phyloP scores from a whole-genome alignment of 768 basidiomycete species.

The Termitomyces sp. region DNA sequence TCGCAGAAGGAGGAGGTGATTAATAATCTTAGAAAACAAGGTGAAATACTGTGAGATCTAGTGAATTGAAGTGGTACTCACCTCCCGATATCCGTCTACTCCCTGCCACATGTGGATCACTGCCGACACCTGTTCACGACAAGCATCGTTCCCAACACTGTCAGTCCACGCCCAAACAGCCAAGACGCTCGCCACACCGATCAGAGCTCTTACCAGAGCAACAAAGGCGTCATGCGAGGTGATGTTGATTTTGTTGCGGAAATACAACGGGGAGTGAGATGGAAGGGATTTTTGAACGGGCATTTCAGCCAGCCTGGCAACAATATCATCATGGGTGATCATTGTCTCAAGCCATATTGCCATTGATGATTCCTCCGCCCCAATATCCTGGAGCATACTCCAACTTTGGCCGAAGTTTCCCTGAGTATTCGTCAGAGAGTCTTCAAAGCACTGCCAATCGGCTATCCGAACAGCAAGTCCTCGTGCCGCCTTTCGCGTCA shows the following conservation, averaged over 20 bases:
- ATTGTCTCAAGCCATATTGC: slow-evolving; percentile 73
- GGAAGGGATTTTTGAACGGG: slow-evolving; percentile 27
- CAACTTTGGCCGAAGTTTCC: slow-evolving; percentile 46
- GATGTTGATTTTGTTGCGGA: slow-evolving; percentile 21
- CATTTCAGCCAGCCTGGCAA: slow-evolving; percentile 36
- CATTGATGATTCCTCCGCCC: slow-evolving; percentile 57
- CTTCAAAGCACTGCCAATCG: slow-evolving; percentile 57
- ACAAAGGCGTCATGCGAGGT: slow-evolving; percentile 54
- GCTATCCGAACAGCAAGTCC: slow-evolving; percentile 44
- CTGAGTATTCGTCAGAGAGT: slow-evolving; percentile 48
- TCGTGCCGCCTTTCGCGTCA: slow-evolving; percentile 38
- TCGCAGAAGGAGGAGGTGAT: slow-evolving; percentile 64
- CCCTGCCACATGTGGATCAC: slow-evolving; percentile 63
- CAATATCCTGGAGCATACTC: slow-evolving; percentile 52
- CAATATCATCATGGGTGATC: slow-evolving; percentile 50
- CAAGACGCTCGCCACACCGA: slow-evolving; percentile 63
- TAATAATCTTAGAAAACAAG: slow-evolving; percentile 48
- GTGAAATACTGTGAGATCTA: slow-evolving; percentile 2
- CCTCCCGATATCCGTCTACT: slow-evolving; percentile 69
- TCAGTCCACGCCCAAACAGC: slow-evolving; percentile 79
- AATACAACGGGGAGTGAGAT: slow-evolving; percentile 32
- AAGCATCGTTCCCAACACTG: slow-evolving; percentile 58
- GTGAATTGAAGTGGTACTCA: slow-evolving; percentile 19
- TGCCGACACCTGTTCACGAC: slow-evolving; percentile 58
- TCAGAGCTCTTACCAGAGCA: slow-evolving; percentile 55